Base-by-base conservation (phyloP, 192 early-diverging fungal species). In the Podila epigama region DNA sequence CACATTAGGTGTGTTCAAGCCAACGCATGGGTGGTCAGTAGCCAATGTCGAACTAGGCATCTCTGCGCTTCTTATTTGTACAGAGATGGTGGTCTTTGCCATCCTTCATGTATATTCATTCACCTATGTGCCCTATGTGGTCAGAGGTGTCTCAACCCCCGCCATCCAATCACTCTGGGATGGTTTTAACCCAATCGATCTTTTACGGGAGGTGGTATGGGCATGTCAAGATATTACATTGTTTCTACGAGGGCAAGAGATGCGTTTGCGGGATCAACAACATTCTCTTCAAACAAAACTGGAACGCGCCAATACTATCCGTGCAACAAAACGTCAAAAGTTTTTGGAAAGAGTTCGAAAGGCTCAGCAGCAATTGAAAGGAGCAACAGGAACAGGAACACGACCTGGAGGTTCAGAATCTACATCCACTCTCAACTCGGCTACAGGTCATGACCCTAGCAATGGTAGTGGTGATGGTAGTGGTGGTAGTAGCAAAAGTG, bases 71-170 rank as follows among this genome's bases (percentile, higher is more conserved):
- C 51, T 82, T 28, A 79, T 82, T 10, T 71, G 70, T 29, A 20
- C 60, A 16, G 81, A 82, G 44, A 82, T 82, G 81, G 66, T 79
- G 3, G 66, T 82, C 12, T 82, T 82, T 51, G 37, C 81, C 0
- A 59, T 78, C 35, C 9, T 82, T 20, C 81, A 82, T 33, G 64
- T 82, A 28, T 69, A 79, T 12, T 70, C 81, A 11, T 82, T 79
- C 51, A 48, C 58, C 34, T 82, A 82, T 31, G 55, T 51, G 3
- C 65, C 57, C 6, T 82, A 82, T 44, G 44, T 69, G 5, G 28
- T 77, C 10, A 62, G 62, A 11, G 71, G 66, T 10, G 63, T 63
- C 27, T 2, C 39, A 3, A 81, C 79, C 0, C 33, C 60, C 25
- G 28, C 59, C 5, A 36, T 28, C 32, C 58, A 57, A 39, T 73